phyloP scores from a whole-genome alignment of 345 rosid species.

The Boechera stricta region DNA sequence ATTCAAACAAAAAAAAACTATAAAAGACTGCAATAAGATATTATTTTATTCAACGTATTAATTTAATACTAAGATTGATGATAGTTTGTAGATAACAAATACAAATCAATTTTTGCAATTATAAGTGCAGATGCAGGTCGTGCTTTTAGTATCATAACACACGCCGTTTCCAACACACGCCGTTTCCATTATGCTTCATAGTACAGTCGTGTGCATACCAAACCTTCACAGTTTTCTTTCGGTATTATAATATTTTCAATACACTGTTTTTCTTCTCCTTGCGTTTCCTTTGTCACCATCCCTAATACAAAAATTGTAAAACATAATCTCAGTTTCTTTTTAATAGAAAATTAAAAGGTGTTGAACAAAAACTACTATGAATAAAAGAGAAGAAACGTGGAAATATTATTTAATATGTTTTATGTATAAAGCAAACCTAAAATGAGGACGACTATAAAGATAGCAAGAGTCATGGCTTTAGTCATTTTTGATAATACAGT shows the following conservation, averaged over 20 bases:
- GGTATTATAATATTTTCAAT: background rate
- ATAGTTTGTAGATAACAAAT: background rate
- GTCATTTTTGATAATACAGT: constrained; percentile 7
- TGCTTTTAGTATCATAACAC: background rate
- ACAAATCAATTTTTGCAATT: background rate
- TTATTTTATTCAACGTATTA: background rate
- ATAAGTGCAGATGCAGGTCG: background rate
- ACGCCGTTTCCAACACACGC: background rate
- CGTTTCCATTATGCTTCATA: background rate
- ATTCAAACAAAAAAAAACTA: background rate
- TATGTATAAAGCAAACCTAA: constrained; percentile 21
- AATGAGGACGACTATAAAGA: constrained; percentile 13
- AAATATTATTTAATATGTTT: background rate
- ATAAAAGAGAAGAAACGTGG: too few species aligned
- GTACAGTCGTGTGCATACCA: background rate
- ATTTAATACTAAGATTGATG: background rate
- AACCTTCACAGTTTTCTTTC: background rate
- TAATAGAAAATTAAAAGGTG: background rate
- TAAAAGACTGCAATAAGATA: background rate
- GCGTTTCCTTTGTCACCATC: constrained; percentile 1
- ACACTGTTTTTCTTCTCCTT: background rate
- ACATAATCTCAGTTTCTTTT: background rate
- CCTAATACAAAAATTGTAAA: background rate
- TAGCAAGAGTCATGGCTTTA: background rate
- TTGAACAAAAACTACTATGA: background rate